Conservation (phyloP, 139 green algal species). For the Picochlorum sp. region DNA sequence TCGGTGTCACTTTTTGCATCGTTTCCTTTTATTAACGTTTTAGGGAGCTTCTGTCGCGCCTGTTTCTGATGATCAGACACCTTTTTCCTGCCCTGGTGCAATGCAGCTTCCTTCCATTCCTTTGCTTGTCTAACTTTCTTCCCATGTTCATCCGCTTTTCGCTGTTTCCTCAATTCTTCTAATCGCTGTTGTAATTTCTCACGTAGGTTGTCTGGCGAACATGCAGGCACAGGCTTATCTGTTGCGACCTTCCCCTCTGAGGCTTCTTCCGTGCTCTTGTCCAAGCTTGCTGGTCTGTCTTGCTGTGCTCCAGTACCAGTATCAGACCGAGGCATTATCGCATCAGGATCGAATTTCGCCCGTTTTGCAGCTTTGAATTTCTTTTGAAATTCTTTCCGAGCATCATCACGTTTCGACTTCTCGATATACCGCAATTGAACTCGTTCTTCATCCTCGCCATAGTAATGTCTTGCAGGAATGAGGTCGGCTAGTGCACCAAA, state of each 20-base stretch:
- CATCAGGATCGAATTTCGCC: slow-evolving; percentile 40
- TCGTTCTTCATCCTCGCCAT: slow-evolving; percentile 5
- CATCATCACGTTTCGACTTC: slow-evolving; percentile 22
- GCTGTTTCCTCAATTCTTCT: slow-evolving; percentile 20
- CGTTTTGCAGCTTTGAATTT: slow-evolving; percentile 48
- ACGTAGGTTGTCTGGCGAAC: slow-evolving; percentile 36
- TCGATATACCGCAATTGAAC: slow-evolving; percentile 35
- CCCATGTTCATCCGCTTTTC: slow-evolving; percentile 23
- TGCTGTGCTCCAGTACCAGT: neutral
- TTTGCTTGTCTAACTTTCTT: slow-evolving; percentile 10
- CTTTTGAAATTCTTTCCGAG: slow-evolving; percentile 42
- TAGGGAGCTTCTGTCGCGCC: slow-evolving; percentile 1
- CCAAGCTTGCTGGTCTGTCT: neutral
- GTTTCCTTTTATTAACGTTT: slow-evolving; percentile 3
- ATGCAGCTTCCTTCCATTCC: slow-evolving; percentile 18
- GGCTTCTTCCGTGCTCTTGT: neutral
- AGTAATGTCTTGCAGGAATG: slow-evolving; percentile 52
- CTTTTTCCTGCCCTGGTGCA: slow-evolving; percentile 10
- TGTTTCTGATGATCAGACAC: slow-evolving; percentile 2
- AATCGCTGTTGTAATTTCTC: slow-evolving; percentile 47
- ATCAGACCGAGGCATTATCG: neutral
- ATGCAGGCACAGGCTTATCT: neutral
- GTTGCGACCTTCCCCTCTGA: too few relatives aligned
- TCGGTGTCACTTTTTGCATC: neutral
- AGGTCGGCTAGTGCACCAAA: slow-evolving; percentile 62